Base-by-base conservation (phyloP, 345 rosid species). In the Carallia brachiata region DNA sequence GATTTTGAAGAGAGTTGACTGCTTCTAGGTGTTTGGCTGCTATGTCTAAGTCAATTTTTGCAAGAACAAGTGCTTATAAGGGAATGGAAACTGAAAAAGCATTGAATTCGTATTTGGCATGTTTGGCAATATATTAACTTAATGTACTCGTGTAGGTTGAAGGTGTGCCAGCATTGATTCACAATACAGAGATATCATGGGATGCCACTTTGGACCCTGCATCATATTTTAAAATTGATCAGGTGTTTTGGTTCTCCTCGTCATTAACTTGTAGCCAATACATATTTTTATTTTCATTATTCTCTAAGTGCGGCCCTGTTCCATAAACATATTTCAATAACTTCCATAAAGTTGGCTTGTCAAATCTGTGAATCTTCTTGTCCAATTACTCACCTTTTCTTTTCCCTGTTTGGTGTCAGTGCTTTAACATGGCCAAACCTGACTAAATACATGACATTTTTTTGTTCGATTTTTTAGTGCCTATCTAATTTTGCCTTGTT, bases 161-260 rank as follows among this genome's bases (percentile, higher is more conserved):
- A 79, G 96, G 83, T 7, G 97, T 86, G 67, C 81, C 90, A 75
- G 99, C 99, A 39, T 73, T 95, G 70, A 88, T 95, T 85, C 97
- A 92, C 84, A 95, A 92, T 61, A 78, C 91, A 4, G 97, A 95
- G 77, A 92, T 95, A 61, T 95, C 97, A 66, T 95, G 97, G 99
- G 93, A 90, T 90, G 90, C 96, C 66, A 89, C 97, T 23, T 84
- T 92, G 82, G 96, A 92, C 79, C 96, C 93, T 76, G 84, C 84
- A 61, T 85, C 96, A 58, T 82, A 75, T 84, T 89, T 88, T 74
- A 86, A 89, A 84, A 77, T 90, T 70, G 98, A 93, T 68, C 96
- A 94, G 98, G 98, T 89, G 86, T 64, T 63, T 61, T 48, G 18
- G 18, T 65, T 74, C 54, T 23, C 31, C 62, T 31, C 57, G 15